Conservation (phyloP, 169 alveolate genomes). For the Babesia bigemina region DNA sequence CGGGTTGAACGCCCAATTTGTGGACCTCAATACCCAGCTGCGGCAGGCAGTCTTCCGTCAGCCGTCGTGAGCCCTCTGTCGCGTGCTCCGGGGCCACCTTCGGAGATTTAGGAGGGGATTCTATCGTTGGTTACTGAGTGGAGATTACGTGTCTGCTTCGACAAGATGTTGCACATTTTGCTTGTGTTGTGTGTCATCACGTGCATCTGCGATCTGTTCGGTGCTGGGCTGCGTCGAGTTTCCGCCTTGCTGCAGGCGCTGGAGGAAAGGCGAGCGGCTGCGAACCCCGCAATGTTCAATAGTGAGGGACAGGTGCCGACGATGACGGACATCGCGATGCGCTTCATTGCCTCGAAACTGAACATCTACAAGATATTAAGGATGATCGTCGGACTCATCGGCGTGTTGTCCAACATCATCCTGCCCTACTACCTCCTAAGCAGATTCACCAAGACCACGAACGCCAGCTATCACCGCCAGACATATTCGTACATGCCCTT, state of each 20-base stretch:
- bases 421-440: conserved; percentile 58
- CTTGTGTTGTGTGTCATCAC: conserved; percentile 32
- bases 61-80: neutral
- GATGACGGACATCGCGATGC: conserved; percentile 1
- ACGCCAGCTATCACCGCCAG: conserved; percentile 51
- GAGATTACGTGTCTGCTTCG: neutral
- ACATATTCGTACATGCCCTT: conserved; percentile 51
- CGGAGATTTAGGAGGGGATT: too few relatives aligned
- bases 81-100: neutral
- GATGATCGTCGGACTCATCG: conserved; percentile 10
- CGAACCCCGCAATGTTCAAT: conserved; percentile 8
- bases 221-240: neutral
- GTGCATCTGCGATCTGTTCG: conserved; percentile 24
- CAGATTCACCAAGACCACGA: conserved; percentile 39
- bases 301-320: conserved; percentile 20
- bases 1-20: conserved; percentile 59
- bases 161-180: conserved; percentile 39
- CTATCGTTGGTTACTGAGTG: too few relatives aligned
- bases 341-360: neutral
- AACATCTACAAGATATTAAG: conserved; percentile 17
- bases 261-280: neutral
- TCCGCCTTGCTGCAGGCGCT: conserved; percentile 4
- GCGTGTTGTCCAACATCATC: conserved; percentile 18
- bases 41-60: conserved; percentile 9
- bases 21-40: conserved; percentile 57